Percentiles rank a stretch among this genome's conserved stretches.
phyloP scores from a whole-genome alignment of 805 yeast genomes.

The Candida germanica region DNA sequence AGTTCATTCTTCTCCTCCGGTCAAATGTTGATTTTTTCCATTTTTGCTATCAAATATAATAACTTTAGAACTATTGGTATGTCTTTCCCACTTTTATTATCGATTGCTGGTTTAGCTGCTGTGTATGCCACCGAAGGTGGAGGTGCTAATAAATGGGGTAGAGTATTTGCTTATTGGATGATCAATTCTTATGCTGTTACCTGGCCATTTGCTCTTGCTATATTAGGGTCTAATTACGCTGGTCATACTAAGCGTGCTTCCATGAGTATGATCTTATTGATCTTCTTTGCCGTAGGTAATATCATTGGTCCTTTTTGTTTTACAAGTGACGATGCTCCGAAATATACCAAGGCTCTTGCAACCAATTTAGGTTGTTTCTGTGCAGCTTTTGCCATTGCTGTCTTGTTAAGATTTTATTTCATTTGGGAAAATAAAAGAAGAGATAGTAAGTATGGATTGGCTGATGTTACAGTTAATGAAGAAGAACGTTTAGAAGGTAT shows the following conservation, averaged over 20 bases:
- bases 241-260: constrained; percentile 25
- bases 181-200: constrained; percentile 27
- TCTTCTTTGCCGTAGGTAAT: constrained; percentile 26
- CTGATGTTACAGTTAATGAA: constrained; percentile 16
- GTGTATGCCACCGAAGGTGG: constrained; percentile 14
- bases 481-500: constrained; percentile 24
- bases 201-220: constrained; percentile 15
- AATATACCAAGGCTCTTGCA: constrained; percentile 16
- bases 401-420: constrained; percentile 8
- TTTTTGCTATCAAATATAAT: constrained; percentile 1
- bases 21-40: constrained; percentile 10
- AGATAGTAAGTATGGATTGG: constrained; percentile 33
- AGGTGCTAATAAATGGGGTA: constrained; percentile 18
- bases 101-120: constrained; percentile 18
- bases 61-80: constrained; percentile 18
- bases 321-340: constrained; percentile 21
- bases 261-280: constrained; percentile 19
- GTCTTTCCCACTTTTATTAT: constrained; percentile 16
- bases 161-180: constrained; percentile 29
- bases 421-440: constrained; percentile 35
- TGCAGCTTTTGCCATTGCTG: constrained; percentile 10
- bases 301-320: constrained; percentile 23
- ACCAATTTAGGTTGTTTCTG: constrained; percentile 23
- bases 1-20: constrained; percentile 10
- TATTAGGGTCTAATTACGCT: constrained; percentile 21